Evolutionary conservation across 805 yeast species (phyloP).

Genomic region (Metschnikowia gelsemii): DNA sequence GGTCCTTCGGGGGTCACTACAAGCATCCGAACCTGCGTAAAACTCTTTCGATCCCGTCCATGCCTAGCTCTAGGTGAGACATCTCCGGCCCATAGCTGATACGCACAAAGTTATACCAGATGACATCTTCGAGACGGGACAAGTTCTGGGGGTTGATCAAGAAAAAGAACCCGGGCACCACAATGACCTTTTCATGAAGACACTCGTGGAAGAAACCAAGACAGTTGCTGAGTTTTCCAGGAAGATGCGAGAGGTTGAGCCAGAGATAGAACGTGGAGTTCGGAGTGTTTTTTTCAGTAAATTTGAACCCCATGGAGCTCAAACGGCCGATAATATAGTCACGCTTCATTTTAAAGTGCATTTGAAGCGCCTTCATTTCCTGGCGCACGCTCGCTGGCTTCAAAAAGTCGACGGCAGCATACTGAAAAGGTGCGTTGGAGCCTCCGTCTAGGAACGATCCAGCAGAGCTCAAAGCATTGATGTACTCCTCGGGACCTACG

Average conservation of each 20-base stretch:
- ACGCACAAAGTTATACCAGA: constrained; percentile 58
- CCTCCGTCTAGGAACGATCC: constrained; percentile 65
- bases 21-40: constrained; percentile 43
- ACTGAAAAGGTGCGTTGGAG: constrained; percentile 59
- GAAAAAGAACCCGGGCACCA: constrained; percentile 63
- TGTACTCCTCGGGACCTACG: constrained; percentile 60
- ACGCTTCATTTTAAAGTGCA: constrained; percentile 55
- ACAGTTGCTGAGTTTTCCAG: constrained; percentile 55
- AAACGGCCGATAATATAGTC: constrained; percentile 53
- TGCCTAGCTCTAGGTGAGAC: constrained; percentile 49
- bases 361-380: constrained; percentile 58
- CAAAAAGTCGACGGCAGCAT: constrained; percentile 55
- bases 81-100: constrained; percentile 61
- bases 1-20: too few species aligned
- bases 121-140: constrained; percentile 50
- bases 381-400: constrained; percentile 48
- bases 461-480: constrained; percentile 53
- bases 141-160: constrained; percentile 55
- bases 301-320: constrained; percentile 52
- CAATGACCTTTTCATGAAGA: constrained; percentile 56
- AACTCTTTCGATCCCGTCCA: constrained; percentile 59
- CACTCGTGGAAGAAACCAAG: constrained; percentile 65
- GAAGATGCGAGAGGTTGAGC: constrained; percentile 55
- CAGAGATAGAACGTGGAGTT: constrained; percentile 60
- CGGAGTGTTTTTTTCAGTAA: constrained; percentile 45